Evolutionary conservation across 2,329 filamentous ascomycete species (phyloP), one percentile per base, ranked within the genome.

Genomic region (Kalmusia sp.): DNA sequence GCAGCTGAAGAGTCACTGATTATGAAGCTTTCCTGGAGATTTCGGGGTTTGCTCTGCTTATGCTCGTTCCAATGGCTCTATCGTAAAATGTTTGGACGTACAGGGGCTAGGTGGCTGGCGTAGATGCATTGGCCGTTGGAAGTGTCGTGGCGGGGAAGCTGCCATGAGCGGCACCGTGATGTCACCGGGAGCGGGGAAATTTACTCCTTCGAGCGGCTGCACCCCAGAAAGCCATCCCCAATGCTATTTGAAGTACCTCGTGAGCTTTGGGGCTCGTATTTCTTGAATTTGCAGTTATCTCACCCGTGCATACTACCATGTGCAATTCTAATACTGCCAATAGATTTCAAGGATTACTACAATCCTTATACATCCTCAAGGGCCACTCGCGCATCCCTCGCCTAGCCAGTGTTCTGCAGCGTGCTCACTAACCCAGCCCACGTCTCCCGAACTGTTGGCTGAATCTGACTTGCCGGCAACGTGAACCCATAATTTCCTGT

Each of bases 391-490:
- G 4, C 19, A 5, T 33, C 6, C 19, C 15, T 11, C 11, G 17
- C 3, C 25, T 43, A 43, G 25, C 21, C 28, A 53, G 61, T 65
- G 59, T 61, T 60, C 50, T 47, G 58, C 48, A 71, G 57, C 64
- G 70, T 69, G 43, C 59, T 65, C 14, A 65, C 55, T 28, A 72
- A 55, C 48, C 70, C 80, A n/a, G 71, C 78, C 72, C 74, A 80
- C 12, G 77, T 76, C 69, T 83, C 80, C 57, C 73, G 61, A 6
- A 74, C 77, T 35, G 75, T 78, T 5, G 80, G 79, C 50, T 74
- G 58, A 51, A 83, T 82, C 70, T 82, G 79, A 55, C 68, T 73
- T 2, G 78, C 72, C 1, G 80, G 80, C 45, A 82, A 68, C 17
- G 78, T 67, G 59, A 83, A 83, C 1, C 80, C 81, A 58, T 76